A percentile compares a stretch with the other conserved stretches of the same genome.
Evolutionary conservation across 1,139 yeast genomes (phyloP).

Genomic region (Sporopachydermia cereana): DNA sequence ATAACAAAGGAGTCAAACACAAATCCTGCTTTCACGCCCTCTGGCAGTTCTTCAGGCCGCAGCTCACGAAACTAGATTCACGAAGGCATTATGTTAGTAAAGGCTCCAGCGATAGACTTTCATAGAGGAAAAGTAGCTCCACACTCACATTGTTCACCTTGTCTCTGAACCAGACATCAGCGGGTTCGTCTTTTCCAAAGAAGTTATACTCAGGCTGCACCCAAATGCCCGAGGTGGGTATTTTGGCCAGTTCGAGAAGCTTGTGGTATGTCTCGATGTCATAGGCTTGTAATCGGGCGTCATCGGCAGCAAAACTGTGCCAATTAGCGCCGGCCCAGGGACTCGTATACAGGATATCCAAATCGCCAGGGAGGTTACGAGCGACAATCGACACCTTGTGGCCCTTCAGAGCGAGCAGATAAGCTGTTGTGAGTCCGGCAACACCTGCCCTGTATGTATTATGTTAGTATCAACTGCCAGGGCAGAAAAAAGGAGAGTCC

Average conservation of each 20-base stretch:
- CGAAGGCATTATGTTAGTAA: too few species aligned
- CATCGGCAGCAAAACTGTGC: conserved; percentile 11
- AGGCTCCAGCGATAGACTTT: too few species aligned
- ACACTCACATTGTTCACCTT: conserved; percentile 19
- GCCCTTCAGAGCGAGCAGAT: conserved; percentile 36
- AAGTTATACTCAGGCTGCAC: conserved; percentile 17
- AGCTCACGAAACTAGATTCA: conserved; percentile 17
- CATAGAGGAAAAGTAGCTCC: too few species aligned
- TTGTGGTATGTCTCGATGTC: conserved; percentile 19
- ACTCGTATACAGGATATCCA: conserved; percentile 55
- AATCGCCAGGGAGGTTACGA: conserved; percentile 62
- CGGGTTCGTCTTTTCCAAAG: conserved; percentile 8
- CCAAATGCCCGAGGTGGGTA: conserved; percentile 25
- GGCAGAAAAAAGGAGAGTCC: too few species aligned
- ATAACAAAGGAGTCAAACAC: conserved; percentile 28
- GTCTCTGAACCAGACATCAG: conserved; percentile 26
- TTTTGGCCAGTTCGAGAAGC: conserved; percentile 24
- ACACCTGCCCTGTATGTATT: conserved; percentile 45
- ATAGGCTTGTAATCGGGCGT: not conserved
- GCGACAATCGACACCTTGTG: conserved; percentile 46
- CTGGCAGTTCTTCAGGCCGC: conserved; percentile 19
- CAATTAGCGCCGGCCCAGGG: conserved; percentile 68
- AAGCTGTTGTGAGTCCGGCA: conserved; percentile 54
- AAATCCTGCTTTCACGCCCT: conserved; percentile 24
- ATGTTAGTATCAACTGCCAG: too few species aligned